These are phyloP conservation scores for Elsinoe ampelina DNA, from an alignment of 2,329 filamentous ascomycete species.

Conservation along the genomic window DNA sequence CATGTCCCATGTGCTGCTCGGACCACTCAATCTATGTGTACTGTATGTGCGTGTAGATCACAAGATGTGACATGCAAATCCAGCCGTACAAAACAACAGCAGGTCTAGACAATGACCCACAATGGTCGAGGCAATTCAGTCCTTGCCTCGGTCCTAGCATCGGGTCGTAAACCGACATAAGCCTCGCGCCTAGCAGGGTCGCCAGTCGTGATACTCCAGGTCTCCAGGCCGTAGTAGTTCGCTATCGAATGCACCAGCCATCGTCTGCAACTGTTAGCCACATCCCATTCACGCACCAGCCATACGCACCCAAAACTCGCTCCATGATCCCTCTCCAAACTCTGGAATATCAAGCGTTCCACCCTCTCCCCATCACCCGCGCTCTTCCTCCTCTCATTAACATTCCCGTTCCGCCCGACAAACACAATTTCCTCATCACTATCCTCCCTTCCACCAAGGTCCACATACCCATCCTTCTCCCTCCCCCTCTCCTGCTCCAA, in stretches of 20 bases:
- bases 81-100: neutral
- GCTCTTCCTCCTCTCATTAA: slow-evolving; percentile 48
- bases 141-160: slow-evolving; percentile 29
- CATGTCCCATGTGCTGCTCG: slow-evolving; percentile 7
- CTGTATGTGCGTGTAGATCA: neutral
- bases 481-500: slow-evolving; percentile 47
- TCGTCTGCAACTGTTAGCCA: slow-evolving; percentile 45
- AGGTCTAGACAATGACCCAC: slow-evolving; percentile 45
- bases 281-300: neutral
- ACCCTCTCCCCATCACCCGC: slow-evolving; percentile 48
- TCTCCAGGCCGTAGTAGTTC: slow-evolving; percentile 80
- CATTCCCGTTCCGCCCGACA: slow-evolving; percentile 58
- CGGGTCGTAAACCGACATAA: slow-evolving; percentile 62
- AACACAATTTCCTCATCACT: slow-evolving; percentile 85
- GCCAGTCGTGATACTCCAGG: slow-evolving; percentile 66
- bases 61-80: neutral
- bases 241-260: slow-evolving; percentile 92
- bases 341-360: slow-evolving; percentile 72
- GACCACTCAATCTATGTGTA: slow-evolving; percentile 4
- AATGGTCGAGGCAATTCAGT: slow-evolving; percentile 50
- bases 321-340: slow-evolving; percentile 61
- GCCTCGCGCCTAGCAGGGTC: slow-evolving; percentile 66
- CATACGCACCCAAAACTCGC: slow-evolving; percentile 69
- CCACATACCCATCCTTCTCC: slow-evolving; percentile 37
- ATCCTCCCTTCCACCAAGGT: slow-evolving; percentile 47